Percentiles rank a stretch among this genome's conserved stretches.
These are phyloP conservation scores for Agrocybe pediades DNA, from an alignment of 768 basidiomycete species.

Conservation along the genomic window DNA sequence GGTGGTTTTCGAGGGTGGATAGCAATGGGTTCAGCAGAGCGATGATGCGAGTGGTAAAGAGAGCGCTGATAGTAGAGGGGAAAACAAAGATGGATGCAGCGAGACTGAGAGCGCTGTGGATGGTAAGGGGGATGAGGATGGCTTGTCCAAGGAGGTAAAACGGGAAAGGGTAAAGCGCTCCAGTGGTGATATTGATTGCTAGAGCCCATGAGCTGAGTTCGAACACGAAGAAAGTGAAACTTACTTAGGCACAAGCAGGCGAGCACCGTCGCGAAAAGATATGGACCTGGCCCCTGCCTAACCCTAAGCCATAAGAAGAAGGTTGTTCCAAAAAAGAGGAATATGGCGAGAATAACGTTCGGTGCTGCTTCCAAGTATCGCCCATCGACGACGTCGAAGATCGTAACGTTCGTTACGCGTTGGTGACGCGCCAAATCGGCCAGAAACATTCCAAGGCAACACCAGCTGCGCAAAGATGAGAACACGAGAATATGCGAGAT, in stretches of 20 bases:
- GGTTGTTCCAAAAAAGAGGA: slow-evolving; percentile 61
- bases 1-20: slow-evolving; percentile 47
- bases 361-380: slow-evolving; percentile 65
- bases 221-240: slow-evolving; percentile 3
- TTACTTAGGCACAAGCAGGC: slow-evolving; percentile 62
- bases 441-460: slow-evolving; percentile 63
- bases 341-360: slow-evolving; percentile 57
- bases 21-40: slow-evolving; percentile 50
- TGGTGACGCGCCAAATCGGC: slow-evolving; percentile 57
- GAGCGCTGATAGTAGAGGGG: slow-evolving; percentile 61
- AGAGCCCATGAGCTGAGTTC: background rate
- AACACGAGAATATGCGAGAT: background rate
- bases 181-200: slow-evolving; percentile 64
- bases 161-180: slow-evolving; percentile 64
- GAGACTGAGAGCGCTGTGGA: slow-evolving; percentile 62
- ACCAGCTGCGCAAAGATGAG: slow-evolving; percentile 50
- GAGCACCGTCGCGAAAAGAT: slow-evolving; percentile 55
- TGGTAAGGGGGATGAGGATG: slow-evolving; percentile 56
- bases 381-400: slow-evolving; percentile 46
- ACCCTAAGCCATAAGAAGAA: slow-evolving; percentile 64
- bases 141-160: slow-evolving; percentile 56
- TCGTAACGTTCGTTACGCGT: slow-evolving; percentile 37
- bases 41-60: slow-evolving; percentile 54
- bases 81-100: slow-evolving; percentile 56
- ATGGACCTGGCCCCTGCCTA: slow-evolving; percentile 63